Evolutionary conservation across 1,139 yeast species (phyloP), one percentile per base, ranked within the genome.

Genomic region (Suhomyces wounanorum): DNA sequence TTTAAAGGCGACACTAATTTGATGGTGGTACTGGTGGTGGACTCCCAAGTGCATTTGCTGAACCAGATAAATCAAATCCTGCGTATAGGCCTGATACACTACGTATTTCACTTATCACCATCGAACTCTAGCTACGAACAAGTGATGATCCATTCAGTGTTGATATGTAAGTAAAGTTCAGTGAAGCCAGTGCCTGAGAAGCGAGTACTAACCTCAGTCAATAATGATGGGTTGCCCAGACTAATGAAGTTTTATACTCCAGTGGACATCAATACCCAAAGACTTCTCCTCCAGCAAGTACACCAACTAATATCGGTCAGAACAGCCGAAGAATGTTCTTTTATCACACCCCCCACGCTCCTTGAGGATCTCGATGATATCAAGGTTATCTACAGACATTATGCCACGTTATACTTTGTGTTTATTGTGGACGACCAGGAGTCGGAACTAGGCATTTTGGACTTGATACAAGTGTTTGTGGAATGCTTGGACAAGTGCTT

Each of bases 371-470:
- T 84, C 55, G 89, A 86, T 17, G 92, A 86, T 55, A 89, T 94
- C 56, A 86, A 91, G 54, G 96, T 94, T 52, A 92, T 94, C 33
- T 94, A 94, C 69, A 79, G 97, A 54, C 96, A 91, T 63, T 94
- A 92, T 64, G 98, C 99, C 16, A 92, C 99, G 0, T 74, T 94
- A 28, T 94, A 89, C 68, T 94, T 94, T 72, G 97, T 95, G 33
- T 91, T 95, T 65, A 85, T 95, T 40, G 98, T 92, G 11, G 99
- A 95, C 68, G 96, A 89, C 57, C 97, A 91, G 65, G 99, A 94
- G 66, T 85, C 94, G 26, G 99, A 94, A 67, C 77, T 94, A 51
- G 99, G 98, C 3, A 92, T 94, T 45, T 70, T 94, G 44, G 99
- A 94, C 66, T 74, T 94, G 64, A 94, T 95, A 53, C 99, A 95